Percentiles rank a stretch among this genome's conserved stretches.
phyloP scores from a whole-genome alignment of 768 basidiomycete species.

The Termitomyces sp. region DNA sequence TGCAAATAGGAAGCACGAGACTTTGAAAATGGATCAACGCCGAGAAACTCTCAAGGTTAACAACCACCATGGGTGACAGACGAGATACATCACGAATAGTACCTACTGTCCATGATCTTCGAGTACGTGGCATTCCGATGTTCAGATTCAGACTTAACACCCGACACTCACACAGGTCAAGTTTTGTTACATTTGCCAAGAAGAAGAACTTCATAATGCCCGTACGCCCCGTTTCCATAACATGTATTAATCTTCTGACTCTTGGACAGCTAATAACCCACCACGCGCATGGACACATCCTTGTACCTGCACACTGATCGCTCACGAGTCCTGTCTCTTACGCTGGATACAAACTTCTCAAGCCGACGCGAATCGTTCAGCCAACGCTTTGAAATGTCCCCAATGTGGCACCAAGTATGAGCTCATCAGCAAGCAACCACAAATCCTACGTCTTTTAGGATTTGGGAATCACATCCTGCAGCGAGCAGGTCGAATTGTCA shows the following conservation, averaged over 20 bases:
- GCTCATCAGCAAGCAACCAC: conserved; percentile 59
- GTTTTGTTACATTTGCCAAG: conserved; percentile 76
- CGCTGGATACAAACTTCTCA: conserved; percentile 78
- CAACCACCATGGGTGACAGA: conserved; percentile 4
- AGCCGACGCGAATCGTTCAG: conserved; percentile 42
- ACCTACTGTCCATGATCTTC: conserved; percentile 24
- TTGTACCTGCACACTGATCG: conserved; percentile 74
- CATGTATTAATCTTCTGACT: not conserved
- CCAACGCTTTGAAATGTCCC: conserved; percentile 74
- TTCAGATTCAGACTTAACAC: not conserved
- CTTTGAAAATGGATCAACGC: not conserved
- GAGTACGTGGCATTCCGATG: conserved; percentile 16
- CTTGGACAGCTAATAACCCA: conserved; percentile 38
- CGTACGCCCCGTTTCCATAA: conserved; percentile 20
- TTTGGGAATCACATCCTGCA: conserved; percentile 45
- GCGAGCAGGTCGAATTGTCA: conserved; percentile 46
- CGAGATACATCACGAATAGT: conserved; percentile 8
- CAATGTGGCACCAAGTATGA: conserved; percentile 69
- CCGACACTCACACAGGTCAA: conserved; percentile 43
- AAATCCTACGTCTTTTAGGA: conserved; percentile 45
- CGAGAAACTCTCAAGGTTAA: not conserved
- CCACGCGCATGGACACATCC: conserved; percentile 71
- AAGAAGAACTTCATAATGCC: conserved; percentile 58
- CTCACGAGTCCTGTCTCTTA: conserved; percentile 75
- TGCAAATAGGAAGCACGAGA: not conserved